Conservation (phyloP, 2,329 filamentous ascomycete genomes). For the Trichoderma aggressivum region DNA sequence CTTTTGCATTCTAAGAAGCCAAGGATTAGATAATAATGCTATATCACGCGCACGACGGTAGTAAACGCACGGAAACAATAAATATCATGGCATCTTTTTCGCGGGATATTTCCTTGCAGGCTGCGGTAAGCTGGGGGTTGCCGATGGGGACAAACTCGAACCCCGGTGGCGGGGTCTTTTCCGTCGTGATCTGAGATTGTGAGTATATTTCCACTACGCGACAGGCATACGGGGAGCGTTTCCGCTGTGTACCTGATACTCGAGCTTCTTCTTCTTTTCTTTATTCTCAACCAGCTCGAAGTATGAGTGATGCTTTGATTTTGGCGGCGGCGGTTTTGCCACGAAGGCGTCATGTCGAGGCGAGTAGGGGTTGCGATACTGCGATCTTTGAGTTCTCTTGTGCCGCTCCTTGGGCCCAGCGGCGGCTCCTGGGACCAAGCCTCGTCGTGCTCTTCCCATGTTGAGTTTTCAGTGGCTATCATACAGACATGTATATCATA, state of each 20-base stretch:
- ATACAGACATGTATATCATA: conserved; percentile 9
- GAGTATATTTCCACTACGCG: conserved; percentile 25
- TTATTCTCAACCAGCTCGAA: conserved; percentile 63
- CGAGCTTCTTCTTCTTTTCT: conserved; percentile 62
- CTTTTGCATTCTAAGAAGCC: conserved; percentile 29
- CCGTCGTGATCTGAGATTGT: conserved; percentile 48
- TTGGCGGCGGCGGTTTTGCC: conserved; percentile 40
- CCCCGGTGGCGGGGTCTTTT: conserved; percentile 53
- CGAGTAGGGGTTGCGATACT: conserved; percentile 34
- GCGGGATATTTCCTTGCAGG: conserved; percentile 63
- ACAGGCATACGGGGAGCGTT: background rate
- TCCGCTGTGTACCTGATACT: conserved; percentile 50
- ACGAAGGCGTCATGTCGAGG: conserved; percentile 33
- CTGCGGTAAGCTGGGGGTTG: conserved; percentile 56
- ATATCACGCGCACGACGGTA: background rate
- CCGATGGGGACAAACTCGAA: conserved; percentile 62
- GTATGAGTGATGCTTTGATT: conserved; percentile 57
- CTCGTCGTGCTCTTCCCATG: conserved; percentile 39
- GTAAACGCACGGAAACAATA: conserved; percentile 57
- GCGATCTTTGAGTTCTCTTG: conserved; percentile 32
- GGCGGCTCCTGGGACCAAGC: conserved; percentile 29
- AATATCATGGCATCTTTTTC: conserved; percentile 62
- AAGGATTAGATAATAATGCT: background rate
- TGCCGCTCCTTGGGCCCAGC: conserved; percentile 37
- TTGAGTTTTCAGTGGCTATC: conserved; percentile 19